These are phyloP conservation scores for Russula lepida DNA, from an alignment of 768 basidiomycete genomes.

Conservation along the genomic window DNA sequence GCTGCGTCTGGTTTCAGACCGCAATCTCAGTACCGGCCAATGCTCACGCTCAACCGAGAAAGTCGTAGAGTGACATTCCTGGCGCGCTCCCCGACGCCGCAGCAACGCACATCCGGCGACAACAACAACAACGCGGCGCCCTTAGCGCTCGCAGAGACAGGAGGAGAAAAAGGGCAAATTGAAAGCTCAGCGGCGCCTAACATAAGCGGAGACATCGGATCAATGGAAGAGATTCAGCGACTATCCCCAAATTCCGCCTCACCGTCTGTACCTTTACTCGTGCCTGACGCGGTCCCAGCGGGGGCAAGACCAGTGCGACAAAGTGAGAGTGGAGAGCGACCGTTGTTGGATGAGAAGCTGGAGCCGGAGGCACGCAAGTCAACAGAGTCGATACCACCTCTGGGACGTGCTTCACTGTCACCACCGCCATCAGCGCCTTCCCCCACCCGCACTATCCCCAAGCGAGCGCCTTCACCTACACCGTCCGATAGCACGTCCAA, in stretches of 20 bases:
- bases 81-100: neutral
- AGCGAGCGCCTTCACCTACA: neutral
- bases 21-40: slow-evolving; percentile 9
- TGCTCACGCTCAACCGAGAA: slow-evolving; percentile 2
- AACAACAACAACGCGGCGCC: neutral
- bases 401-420: no score
- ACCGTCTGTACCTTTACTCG: neutral
- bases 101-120: neutral
- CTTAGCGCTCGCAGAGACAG: neutral
- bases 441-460: neutral
- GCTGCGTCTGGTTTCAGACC: slow-evolving; percentile 24
- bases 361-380: neutral
- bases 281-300: neutral
- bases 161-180: neutral
- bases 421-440: neutral
- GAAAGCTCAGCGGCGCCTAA: neutral
- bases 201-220: neutral
- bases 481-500: neutral
- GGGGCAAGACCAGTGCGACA: neutral
- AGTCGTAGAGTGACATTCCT: slow-evolving; percentile 38
- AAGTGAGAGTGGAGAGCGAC: neutral
- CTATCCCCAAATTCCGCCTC: neutral
- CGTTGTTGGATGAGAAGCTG: neutral
- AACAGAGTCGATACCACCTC: neutral
- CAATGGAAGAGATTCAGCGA: neutral